Percentiles rank a stretch among this genome's conserved stretches.
phyloP scores from a whole-genome alignment of 2,329 filamentous ascomycete genomes.

The Aspergillus pseudoterreus region DNA sequence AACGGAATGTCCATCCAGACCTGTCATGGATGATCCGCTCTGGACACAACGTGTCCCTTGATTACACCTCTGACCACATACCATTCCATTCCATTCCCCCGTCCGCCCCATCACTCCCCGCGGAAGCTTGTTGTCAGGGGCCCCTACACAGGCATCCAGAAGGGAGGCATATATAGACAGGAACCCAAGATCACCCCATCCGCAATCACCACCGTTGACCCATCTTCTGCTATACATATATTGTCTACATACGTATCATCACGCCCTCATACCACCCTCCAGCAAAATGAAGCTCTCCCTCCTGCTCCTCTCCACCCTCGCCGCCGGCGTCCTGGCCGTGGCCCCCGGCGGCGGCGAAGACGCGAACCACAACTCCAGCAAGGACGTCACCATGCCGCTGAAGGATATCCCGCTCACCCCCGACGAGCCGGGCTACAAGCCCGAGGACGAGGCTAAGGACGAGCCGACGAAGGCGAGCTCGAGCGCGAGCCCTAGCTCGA shows the following conservation, averaged over 20 bases:
- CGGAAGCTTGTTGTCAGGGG: too few species aligned
- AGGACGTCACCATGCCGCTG: neutral
- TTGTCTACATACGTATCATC: neutral
- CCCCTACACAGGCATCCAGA: neutral
- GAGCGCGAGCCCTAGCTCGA: neutral
- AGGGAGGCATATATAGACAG: neutral
- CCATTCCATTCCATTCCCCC: neutral
- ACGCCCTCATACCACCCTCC: neutral
- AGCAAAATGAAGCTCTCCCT: constrained; percentile 6
- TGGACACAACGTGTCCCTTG: neutral
- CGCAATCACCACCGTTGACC: neutral
- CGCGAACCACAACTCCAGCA: neutral
- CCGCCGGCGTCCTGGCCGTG: constrained; percentile 2
- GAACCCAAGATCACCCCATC: neutral
- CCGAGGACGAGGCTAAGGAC: neutral
- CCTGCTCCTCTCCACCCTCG: constrained; percentile 2
- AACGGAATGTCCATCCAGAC: too few species aligned
- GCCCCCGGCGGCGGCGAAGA: neutral
- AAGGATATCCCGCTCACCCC: neutral
- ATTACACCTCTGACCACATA: neutral
- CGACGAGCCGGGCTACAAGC: neutral
- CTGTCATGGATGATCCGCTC: too few species aligned
- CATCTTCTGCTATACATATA: neutral
- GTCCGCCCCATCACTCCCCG: neutral
- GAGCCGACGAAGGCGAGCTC: neutral